Evolutionary conservation across 2,329 filamentous ascomycete species (phyloP), one percentile per base, ranked within the genome.

Genomic region (Xylariales sp.): DNA sequence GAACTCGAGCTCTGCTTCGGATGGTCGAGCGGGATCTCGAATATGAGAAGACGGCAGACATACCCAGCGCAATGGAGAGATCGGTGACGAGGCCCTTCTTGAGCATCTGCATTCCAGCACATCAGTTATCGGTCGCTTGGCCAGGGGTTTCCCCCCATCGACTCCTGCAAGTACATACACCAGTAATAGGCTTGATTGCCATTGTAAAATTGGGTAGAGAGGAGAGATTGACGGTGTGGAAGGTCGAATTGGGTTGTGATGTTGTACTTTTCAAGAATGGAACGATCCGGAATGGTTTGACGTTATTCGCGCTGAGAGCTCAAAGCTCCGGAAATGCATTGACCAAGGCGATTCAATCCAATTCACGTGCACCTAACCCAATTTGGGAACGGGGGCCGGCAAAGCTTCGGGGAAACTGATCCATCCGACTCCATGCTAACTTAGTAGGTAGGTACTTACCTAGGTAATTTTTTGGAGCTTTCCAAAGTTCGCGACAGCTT

Each of bases 151-250:
- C n/a, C n/a, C n/a, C n/a, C n/a, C n/a, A n/a, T n/a, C n/a, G n/a
- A n/a, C n/a, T n/a, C n/a, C n/a, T n/a, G n/a, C n/a, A n/a, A n/a
- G 49, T 45, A 76, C 76, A 50, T 78, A 80, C 76, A 58, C 76
- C 76, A 51, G 73, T 77, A 52, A 80, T 76, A 46, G 75, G 76
- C 56, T 68, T 66, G 62, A 78, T 57, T 54, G 74, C 71, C 64
- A 52, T 68, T 61, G 28, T 32, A 24, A 29, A 39, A 27, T 31
- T 37, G 37, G 34, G 43, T 43, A 14, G 44, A 42, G 31, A 31
- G 43, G 31, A 38, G 43, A 22, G 39, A 41, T 47, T 28, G 31
- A 19, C 33, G 43, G 39, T 39, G 42, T 33, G 21, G 42, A 15
- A 14, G 7, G 28, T 37, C 19, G 18, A 29, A 36, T 34, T 43